A percentile compares a stretch with the other conserved stretches of the same genome.
These are phyloP conservation scores for Lasiodiplodia citricola DNA, from an alignment of 2,329 filamentous ascomycete genomes.

Conservation along the genomic window DNA sequence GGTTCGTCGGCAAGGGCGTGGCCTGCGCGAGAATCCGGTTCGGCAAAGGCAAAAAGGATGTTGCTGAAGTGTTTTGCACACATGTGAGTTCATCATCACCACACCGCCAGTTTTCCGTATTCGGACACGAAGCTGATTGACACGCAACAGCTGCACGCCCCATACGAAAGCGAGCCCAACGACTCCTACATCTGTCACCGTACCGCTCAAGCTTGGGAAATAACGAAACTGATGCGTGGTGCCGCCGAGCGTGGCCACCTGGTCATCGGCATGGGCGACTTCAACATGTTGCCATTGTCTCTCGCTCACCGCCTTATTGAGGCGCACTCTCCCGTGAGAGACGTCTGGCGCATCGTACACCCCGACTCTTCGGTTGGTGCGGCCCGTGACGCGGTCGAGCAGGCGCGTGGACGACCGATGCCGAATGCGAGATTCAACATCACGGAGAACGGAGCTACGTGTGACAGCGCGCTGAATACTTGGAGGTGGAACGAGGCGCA, in stretches of 20 bases:
- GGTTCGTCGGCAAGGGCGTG: constrained; percentile 95
- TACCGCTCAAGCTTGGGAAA: constrained; percentile 92
- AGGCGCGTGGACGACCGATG: constrained; percentile 67
- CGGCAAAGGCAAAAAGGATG: constrained; percentile 66
- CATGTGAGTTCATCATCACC: constrained; percentile 58
- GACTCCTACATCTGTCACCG: constrained; percentile 91
- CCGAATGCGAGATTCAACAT: constrained; percentile 82
- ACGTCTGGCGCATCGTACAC: constrained; percentile 84
- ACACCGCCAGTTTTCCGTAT: constrained; percentile 9
- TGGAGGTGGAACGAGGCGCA: constrained; percentile 85
- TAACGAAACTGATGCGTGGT: constrained; percentile 83
- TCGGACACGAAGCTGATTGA: constrained; percentile 43
- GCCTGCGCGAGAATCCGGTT: constrained; percentile 81
- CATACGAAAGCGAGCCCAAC: constrained; percentile 78
- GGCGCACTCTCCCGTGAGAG: constrained; percentile 75
- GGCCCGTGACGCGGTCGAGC: constrained; percentile 70
- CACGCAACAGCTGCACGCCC: constrained; percentile 70
- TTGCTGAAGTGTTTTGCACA: constrained; percentile 90
- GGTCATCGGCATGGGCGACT: constrained; percentile 87
- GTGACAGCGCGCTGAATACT: constrained; percentile 84
- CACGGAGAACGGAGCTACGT: constrained; percentile 81
- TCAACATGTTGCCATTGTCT: constrained; percentile 93
- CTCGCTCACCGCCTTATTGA: constrained; percentile 84
- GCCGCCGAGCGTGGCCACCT: constrained; percentile 82
- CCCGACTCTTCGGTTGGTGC: constrained; percentile 83